A percentile compares a stretch with the other conserved stretches of the same genome.
These are phyloP conservation scores for Fomitopsis betulina DNA, from an alignment of 1,284 basidiomycete species.

Conservation along the genomic window DNA sequence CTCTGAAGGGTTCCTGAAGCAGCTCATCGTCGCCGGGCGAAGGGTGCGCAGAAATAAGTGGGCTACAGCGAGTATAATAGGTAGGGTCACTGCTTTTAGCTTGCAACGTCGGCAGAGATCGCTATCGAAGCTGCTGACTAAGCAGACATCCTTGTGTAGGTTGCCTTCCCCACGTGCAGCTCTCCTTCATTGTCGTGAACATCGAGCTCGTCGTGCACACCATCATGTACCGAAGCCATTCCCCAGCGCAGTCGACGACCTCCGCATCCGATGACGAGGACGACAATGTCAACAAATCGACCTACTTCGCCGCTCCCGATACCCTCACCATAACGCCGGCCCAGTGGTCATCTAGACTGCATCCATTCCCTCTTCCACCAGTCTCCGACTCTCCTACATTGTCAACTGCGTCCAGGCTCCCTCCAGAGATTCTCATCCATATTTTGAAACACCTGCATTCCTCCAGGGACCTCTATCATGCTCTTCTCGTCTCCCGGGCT, in stretches of 20 bases:
- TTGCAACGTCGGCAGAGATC: too few species aligned
- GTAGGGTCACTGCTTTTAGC: too few species aligned
- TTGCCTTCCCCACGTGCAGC: slow-evolving; percentile 15
- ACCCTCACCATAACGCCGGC: slow-evolving; percentile 50
- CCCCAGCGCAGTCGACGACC: slow-evolving; percentile 49
- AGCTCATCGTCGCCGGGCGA: not conserved
- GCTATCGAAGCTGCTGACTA: slow-evolving; percentile 12
- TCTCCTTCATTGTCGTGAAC: slow-evolving; percentile 12
- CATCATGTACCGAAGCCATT: slow-evolving; percentile 48
- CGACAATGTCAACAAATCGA: slow-evolving; percentile 49
- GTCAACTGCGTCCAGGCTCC: slow-evolving; percentile 56
- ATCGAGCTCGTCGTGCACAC: slow-evolving; percentile 12
- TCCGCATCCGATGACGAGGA: slow-evolving; percentile 65
- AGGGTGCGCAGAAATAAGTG: not conserved
- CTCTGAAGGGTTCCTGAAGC: not conserved
- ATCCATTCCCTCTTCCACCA: slow-evolving; percentile 17
- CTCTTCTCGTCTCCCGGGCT: slow-evolving; percentile 80
- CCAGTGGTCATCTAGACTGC: slow-evolving; percentile 52
- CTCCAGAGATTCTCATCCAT: slow-evolving; percentile 91
- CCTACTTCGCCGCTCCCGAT: slow-evolving; percentile 41
- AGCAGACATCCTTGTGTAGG: slow-evolving; percentile 9
- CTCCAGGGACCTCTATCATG: slow-evolving; percentile 69
- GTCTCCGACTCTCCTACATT: slow-evolving; percentile 16
- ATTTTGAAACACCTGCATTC: slow-evolving; percentile 83
- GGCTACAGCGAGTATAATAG: too few species aligned